These are phyloP conservation scores for Corymbia maculata DNA, from an alignment of 345 rosid species.

Conservation along the genomic window DNA sequence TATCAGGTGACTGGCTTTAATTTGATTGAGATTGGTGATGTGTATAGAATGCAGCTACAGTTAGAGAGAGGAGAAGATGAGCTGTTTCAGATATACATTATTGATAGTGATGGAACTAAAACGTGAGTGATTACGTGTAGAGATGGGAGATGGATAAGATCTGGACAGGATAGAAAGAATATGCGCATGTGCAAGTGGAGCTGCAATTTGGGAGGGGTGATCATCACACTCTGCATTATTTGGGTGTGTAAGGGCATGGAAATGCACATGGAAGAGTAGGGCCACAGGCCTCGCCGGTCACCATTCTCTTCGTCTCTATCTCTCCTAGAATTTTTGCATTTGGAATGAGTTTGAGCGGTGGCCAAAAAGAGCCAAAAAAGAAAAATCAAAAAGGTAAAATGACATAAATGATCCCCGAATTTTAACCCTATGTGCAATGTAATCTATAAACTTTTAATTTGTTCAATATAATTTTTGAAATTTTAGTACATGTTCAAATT, in stretches of 20 bases:
- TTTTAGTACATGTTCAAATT: too few relatives aligned
- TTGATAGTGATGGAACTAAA: neutral
- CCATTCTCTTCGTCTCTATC: neutral
- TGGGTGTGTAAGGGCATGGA: neutral
- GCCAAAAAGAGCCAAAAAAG: neutral
- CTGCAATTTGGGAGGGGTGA: neutral
- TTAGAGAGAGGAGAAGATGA: neutral
- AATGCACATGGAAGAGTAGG: neutral
- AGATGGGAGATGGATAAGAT: neutral
- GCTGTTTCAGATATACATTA: neutral
- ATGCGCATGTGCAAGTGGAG: neutral
- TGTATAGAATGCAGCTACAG: neutral
- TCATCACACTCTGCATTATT: neutral
- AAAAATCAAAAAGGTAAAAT: too few relatives aligned
- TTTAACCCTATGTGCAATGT: accelerated
- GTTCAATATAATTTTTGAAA: accelerated
- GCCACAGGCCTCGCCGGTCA: neutral
- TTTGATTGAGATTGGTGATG: neutral
- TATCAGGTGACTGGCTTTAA: neutral
- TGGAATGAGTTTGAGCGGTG: neutral
- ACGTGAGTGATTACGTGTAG: neutral
- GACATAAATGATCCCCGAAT: accelerated
- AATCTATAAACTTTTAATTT: too few relatives aligned
- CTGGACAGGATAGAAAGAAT: neutral
- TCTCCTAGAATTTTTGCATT: neutral